Evolutionary conservation across 345 rosid species (phyloP).

Genomic region (Rhodomyrtus tomentosa): DNA sequence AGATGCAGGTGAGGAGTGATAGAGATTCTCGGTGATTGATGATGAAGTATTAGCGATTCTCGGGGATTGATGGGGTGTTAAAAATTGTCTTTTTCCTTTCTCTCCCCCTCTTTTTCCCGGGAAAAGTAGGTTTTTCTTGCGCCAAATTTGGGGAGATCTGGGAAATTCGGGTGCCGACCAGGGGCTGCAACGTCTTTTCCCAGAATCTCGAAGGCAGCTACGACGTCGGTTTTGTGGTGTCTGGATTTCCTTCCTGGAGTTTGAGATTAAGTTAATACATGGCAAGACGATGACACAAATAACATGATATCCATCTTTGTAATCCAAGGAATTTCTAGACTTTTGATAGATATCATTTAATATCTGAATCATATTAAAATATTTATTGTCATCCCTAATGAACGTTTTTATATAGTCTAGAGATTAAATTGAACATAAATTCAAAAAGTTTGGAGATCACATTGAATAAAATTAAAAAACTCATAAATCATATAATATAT

Average conservation of each 20-base stretch:
- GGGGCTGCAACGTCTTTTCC: neutral
- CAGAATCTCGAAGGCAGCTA: neutral
- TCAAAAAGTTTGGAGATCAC: too few relatives aligned
- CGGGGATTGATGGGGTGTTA: neutral
- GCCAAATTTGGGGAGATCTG: neutral
- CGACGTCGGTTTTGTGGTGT: neutral
- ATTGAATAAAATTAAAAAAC: too few relatives aligned
- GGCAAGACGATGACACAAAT: too few relatives aligned
- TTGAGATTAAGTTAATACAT: neutral
- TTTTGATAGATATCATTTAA: too few relatives aligned
- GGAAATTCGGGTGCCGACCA: neutral
- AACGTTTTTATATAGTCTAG: too few relatives aligned
- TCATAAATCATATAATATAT: too few relatives aligned
- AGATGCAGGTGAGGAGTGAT: neutral
- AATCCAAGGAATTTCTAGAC: too few relatives aligned
- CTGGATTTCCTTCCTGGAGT: neutral
- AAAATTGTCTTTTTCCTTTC: neutral
- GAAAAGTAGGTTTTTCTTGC: neutral
- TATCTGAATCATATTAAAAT: too few relatives aligned
- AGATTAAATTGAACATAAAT: too few relatives aligned
- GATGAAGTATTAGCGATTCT: neutral
- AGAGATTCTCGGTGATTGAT: neutral
- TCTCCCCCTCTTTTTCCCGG: neutral
- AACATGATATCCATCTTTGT: too few relatives aligned
- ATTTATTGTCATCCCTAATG: too few relatives aligned